Percentiles rank a stretch among this genome's conserved stretches.
Conservation (phyloP, 192 early-diverging fungal species). For the Martensiomyces pterosporus region DNA sequence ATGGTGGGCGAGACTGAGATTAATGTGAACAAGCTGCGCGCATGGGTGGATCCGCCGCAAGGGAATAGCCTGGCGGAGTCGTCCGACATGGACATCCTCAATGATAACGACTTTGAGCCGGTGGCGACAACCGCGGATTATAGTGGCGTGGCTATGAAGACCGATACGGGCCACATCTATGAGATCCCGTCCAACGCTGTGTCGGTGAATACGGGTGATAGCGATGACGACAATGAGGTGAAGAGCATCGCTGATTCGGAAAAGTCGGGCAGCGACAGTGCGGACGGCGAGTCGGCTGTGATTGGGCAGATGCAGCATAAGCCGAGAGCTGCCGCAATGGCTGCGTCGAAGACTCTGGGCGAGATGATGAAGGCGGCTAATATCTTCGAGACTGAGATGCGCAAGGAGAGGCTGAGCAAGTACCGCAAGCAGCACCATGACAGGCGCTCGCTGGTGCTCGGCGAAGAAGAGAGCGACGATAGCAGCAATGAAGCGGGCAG, state of each 20-base stretch:
- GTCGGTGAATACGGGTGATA: background rate
- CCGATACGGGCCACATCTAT: conserved; percentile 5
- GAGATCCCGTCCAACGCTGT: background rate
- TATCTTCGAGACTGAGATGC: conserved; percentile 52
- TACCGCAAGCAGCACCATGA: conserved; percentile 23
- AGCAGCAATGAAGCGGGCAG: background rate
- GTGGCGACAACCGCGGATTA: background rate
- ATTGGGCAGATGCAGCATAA: conserved; percentile 38
- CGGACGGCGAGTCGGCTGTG: background rate
- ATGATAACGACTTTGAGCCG: conserved; percentile 36
- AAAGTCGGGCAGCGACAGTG: conserved; percentile 9
- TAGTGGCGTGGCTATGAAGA: background rate
- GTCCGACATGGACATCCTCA: conserved; percentile 41
- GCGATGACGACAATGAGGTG: conserved; percentile 17
- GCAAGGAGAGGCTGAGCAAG: conserved; percentile 48
- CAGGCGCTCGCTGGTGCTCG: conserved; percentile 22
- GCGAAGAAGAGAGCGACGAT: conserved; percentile 25
- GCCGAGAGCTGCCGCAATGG: conserved; percentile 50
- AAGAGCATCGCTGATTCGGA: conserved; percentile 28
- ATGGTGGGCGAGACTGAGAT: conserved; percentile 54
- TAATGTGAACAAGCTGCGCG: conserved; percentile 27
- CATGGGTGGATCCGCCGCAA: conserved; percentile 37
- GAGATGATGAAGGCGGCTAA: conserved; percentile 55
- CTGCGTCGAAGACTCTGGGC: conserved; percentile 41
- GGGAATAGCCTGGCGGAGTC: conserved; percentile 35